These are phyloP conservation scores for Fusarium newnesense DNA, from an alignment of 2,329 filamentous ascomycete species.

Conservation along the genomic window DNA sequence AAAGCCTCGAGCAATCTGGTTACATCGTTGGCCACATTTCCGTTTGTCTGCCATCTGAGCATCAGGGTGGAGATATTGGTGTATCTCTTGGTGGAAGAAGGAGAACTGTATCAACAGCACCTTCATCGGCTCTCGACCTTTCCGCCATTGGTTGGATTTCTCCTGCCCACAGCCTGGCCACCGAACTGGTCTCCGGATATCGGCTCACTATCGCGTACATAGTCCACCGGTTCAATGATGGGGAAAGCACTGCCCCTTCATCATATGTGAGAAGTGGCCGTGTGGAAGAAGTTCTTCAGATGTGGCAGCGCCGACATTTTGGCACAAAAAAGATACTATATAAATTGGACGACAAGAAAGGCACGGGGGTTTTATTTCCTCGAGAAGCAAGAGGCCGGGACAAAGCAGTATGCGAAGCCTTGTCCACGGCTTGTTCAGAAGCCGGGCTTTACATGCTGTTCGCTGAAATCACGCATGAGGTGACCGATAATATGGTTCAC, in stretches of 20 bases:
- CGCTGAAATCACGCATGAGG: conserved; percentile 14
- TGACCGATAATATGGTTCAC: background rate
- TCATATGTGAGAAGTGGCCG: background rate
- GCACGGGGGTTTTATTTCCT: background rate
- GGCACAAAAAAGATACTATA: conserved; percentile 3
- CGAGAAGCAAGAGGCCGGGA: background rate
- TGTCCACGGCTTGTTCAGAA: conserved; percentile 1
- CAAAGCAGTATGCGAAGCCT: background rate
- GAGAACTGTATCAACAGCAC: background rate
- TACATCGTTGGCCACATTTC: conserved; percentile 6
- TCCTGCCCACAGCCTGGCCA: background rate
- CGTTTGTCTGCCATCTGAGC: conserved; percentile 22
- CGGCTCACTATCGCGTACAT: conserved; percentile 24
- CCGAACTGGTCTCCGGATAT: conserved; percentile 16
- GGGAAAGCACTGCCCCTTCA: background rate
- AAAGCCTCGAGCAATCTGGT: background rate
- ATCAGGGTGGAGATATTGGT: conserved; percentile 19
- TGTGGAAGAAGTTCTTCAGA: conserved; percentile 1
- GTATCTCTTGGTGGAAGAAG: conserved; percentile 7
- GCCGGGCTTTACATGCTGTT: conserved; percentile 20
- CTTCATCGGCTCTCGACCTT: conserved; percentile 17
- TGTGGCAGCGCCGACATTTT: conserved; percentile 1
- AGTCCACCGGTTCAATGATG: background rate
- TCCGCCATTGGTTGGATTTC: conserved; percentile 21
- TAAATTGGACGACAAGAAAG: conserved; percentile 2